phyloP scores from a whole-genome alignment of 2,329 filamentous ascomycete genomes.

The Fusarium redolens region DNA sequence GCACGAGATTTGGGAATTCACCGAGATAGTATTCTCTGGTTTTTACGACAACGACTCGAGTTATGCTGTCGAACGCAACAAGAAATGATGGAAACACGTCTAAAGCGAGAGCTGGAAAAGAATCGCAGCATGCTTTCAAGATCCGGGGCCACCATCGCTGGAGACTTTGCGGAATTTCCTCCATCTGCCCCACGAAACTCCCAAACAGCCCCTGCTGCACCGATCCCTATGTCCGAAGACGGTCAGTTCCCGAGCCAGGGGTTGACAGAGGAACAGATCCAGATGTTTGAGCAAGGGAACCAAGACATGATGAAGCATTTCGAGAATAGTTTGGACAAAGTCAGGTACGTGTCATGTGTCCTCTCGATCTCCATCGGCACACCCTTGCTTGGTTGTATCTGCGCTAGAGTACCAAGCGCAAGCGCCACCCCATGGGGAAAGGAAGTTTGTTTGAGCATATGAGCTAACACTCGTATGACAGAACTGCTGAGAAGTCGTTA shows the following conservation, averaged over 20 bases:
- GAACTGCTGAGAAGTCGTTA: constrained; percentile 88
- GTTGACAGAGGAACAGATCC: constrained; percentile 85
- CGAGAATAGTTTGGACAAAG: constrained; percentile 92
- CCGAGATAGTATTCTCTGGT: constrained; percentile 86
- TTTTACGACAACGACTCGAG: constrained; percentile 79
- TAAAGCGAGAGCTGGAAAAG: constrained; percentile 88
- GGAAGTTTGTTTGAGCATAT: constrained; percentile 2
- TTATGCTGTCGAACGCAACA: constrained; percentile 82
- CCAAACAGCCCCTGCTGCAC: constrained; percentile 24
- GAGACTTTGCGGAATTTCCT: constrained; percentile 50
- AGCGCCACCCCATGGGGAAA: constrained; percentile 12
- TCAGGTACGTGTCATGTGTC: constrained; percentile 72
- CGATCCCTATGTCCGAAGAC: constrained; percentile 39
- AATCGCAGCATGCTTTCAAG: constrained; percentile 87
- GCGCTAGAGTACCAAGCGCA: constrained; percentile 4
- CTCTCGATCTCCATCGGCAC: background rate
- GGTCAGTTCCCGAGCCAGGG: constrained; percentile 55
- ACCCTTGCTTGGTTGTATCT: constrained; percentile 14
- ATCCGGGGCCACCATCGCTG: constrained; percentile 53
- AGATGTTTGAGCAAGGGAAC: constrained; percentile 94
- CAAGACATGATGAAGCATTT: constrained; percentile 93
- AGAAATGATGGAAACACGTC: constrained; percentile 90
- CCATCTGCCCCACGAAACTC: constrained; percentile 39
- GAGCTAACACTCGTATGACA: constrained; percentile 51
- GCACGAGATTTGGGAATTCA: constrained; percentile 75